Evolutionary conservation across 805 yeast genomes (phyloP).

Genomic region (Candida boleticola): DNA sequence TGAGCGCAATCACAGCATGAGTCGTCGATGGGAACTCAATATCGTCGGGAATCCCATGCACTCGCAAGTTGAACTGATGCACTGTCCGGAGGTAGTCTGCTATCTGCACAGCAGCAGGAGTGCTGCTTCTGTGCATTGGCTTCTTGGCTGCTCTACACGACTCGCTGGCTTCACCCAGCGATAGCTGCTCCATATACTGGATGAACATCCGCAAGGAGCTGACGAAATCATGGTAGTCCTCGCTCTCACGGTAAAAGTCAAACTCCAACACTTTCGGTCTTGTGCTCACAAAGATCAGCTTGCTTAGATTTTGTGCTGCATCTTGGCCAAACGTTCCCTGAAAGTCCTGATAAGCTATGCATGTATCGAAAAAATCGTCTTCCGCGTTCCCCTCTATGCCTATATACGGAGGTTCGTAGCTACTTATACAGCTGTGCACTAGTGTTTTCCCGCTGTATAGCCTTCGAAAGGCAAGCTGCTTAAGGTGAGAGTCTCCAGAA

Average conservation of each 20-base stretch:
- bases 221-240: slow-evolving; percentile 21
- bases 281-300: slow-evolving; percentile 5
- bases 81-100: slow-evolving; percentile 5
- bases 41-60: slow-evolving; percentile 26
- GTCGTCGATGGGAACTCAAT: slow-evolving; percentile 32
- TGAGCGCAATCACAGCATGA: slow-evolving; percentile 23
- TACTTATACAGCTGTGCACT: slow-evolving; percentile 5
- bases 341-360: background rate
- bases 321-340: background rate
- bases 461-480: slow-evolving; percentile 6
- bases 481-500: background rate
- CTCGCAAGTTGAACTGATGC: slow-evolving; percentile 19
- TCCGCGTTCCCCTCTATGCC: slow-evolving; percentile 6
- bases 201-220: slow-evolving; percentile 18
- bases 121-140: background rate
- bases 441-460: slow-evolving; percentile 7
- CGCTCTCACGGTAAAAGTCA: slow-evolving; percentile 18
- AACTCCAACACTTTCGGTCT: slow-evolving; percentile 22
- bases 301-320: background rate
- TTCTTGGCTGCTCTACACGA: background rate
- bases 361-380: background rate
- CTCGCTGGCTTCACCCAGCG: background rate
- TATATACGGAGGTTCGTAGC: background rate
- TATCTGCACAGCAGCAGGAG: background rate
- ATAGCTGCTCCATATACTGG: background rate